Base-by-base conservation (phyloP, 768 basidiomycete genomes). In the Boletus barrowsii region DNA sequence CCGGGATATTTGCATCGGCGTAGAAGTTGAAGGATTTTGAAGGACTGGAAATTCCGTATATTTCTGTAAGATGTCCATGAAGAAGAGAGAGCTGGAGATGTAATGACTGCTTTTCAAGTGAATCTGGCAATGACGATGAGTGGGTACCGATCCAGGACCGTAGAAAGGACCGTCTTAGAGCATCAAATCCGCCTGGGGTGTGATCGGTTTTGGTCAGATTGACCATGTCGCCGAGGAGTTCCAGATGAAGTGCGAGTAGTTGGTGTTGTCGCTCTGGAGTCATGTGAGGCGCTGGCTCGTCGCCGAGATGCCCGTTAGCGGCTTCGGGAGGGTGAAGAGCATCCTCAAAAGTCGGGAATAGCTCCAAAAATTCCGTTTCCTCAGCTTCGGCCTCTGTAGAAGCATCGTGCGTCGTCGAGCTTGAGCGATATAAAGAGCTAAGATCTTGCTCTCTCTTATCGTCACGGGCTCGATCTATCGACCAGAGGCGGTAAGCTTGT, bases 291-390 rank as follows among this genome's bases (percentile, higher is more conserved):
- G 63, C 40, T 36, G 40, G 49, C 33, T 60, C 47, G 20, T 55
- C n/a, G 26, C 24, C 47, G 18, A 33, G 18, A 10, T 45, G 50
- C 3, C 41, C 39, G 24, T 24, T 41, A 1, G 15, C 10, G 14
- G 10, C n/a, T 33, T 49, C 47, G 18, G 49, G 32, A 45, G 60
- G 53, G 33, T 79, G 74, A 15, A 85, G 67, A 24, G 70, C 75
- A 51, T 87, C 81, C 32, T 87, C 88, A 60, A 85, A 96, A 11
- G 83, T 83, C 13, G 97, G 97, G 71, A 99, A 99, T 29, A 98
- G 68, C 6, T 81, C 73, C 42, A 85, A 72, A 63, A 98, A 92
- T 60, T 98, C 97, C 57, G 78, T 77, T 68, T 89, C 90, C 65
- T 97, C 93, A 36, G 81, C 65, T 62, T 93, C 88, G 5, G 81